Evolutionary conservation across 2,329 filamentous ascomycete species (phyloP).

Genomic region (Diaporthe helianthi): DNA sequence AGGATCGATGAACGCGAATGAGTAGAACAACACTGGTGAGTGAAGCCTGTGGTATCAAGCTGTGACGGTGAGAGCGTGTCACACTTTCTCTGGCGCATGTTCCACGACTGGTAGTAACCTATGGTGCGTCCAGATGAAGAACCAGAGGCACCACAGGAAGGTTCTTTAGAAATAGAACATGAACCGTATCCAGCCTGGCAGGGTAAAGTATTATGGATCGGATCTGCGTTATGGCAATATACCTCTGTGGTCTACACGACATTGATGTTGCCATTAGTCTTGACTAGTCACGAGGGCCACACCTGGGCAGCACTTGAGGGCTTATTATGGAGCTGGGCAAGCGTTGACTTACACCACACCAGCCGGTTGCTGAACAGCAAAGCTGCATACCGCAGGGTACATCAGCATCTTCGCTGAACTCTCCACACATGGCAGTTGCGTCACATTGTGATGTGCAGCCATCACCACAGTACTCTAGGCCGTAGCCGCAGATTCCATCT

Average conservation of each 20-base stretch:
- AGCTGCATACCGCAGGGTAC: neutral
- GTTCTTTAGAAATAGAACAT: neutral
- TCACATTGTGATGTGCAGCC: neutral
- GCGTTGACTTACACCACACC: neutral
- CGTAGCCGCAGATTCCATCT: neutral
- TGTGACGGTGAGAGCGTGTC: conserved; percentile 42
- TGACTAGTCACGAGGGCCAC: neutral
- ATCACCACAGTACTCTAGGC: neutral
- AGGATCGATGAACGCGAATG: conserved; percentile 42
- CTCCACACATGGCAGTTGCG: neutral
- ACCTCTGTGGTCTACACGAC: neutral
- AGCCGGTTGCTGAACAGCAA: neutral
- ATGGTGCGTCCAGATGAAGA: conserved; percentile 43
- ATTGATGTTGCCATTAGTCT: neutral
- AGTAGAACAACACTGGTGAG: conserved; percentile 45
- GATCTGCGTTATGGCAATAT: neutral
- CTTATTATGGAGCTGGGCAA: no score
- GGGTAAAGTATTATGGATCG: neutral
- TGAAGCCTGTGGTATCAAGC: conserved; percentile 44
- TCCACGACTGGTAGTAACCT: conserved; percentile 45
- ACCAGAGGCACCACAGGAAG: conserved; percentile 11
- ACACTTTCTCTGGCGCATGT: conserved; percentile 41
- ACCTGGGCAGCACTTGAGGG: no score
- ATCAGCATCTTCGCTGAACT: neutral
- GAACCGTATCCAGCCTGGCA: neutral